phyloP scores from a whole-genome alignment of 176 grass and related monocot genomes.

The Poa annua region DNA sequence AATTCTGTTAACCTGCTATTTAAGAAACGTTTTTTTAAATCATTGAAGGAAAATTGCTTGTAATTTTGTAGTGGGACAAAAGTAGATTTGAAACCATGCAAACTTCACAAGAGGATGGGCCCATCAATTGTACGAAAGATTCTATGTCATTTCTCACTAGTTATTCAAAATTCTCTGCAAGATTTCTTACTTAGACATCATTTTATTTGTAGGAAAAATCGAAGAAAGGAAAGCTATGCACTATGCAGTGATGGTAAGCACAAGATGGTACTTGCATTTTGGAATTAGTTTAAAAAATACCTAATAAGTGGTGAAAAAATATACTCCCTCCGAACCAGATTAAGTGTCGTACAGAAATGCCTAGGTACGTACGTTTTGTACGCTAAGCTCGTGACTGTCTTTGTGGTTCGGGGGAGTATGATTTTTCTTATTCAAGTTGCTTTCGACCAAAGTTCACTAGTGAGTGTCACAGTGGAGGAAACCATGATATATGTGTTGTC shows the following conservation, averaged over 20 bases:
- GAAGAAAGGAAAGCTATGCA: neutral
- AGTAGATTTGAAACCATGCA: neutral
- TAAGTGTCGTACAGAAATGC: too few species aligned
- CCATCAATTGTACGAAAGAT: neutral
- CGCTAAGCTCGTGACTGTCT: too few species aligned
- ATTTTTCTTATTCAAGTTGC: slow-evolving; percentile 20
- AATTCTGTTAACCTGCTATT: slow-evolving; percentile 2
- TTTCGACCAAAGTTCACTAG: neutral
- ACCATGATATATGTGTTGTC: neutral
- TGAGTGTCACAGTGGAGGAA: neutral
- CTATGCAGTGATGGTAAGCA: neutral
- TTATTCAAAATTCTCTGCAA: neutral
- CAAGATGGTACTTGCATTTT: slow-evolving; percentile 4
- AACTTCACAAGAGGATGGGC: neutral
- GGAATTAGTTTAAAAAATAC: neutral
- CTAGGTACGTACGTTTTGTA: too few species aligned
- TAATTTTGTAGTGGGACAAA: neutral
- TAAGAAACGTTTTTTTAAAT: neutral
- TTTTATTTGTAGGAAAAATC: neutral
- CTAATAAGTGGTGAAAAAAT: neutral
- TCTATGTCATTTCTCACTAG: neutral
- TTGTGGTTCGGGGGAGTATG: too few species aligned
- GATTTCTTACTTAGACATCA: neutral
- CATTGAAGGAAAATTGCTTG: neutral
- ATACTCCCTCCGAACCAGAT: too few species aligned